Conservation (phyloP, 2,329 filamentous ascomycete species). For the Diaporthe citri region DNA sequence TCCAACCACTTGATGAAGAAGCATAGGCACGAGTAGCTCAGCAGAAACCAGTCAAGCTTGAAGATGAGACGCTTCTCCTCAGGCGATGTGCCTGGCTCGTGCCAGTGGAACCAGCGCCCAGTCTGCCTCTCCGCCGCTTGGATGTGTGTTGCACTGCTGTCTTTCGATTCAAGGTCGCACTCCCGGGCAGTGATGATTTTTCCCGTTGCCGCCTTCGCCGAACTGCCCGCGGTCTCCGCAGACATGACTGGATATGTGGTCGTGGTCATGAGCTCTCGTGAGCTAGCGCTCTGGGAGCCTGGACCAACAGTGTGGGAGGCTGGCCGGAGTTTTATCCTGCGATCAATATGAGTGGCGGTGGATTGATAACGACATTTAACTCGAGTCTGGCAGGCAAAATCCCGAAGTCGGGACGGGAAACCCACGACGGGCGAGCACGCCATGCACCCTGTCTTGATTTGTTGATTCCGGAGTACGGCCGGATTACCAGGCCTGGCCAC, state of each 20-base stretch:
- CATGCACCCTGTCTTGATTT: background rate
- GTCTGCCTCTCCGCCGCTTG: background rate
- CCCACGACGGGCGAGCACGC: conserved; percentile 1
- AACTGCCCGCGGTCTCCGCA: background rate
- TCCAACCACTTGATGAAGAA: conserved; percentile 63
- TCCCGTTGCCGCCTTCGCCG: background rate
- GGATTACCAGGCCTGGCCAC: background rate
- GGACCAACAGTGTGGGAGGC: background rate
- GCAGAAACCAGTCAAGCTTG: conserved; percentile 64
- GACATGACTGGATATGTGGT: background rate
- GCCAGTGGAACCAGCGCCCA: conserved; percentile 55
- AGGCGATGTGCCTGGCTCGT: conserved; percentile 54
- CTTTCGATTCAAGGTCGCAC: background rate
- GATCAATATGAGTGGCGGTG: background rate
- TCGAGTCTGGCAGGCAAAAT: background rate
- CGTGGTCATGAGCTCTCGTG: background rate
- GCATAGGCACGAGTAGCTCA: conserved; percentile 56
- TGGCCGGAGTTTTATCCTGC: background rate
- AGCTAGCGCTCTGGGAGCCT: background rate
- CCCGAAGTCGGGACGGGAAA: background rate
- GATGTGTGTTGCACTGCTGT: background rate
- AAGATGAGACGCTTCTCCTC: conserved; percentile 60
- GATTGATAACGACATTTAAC: background rate
- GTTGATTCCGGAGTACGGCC: background rate
- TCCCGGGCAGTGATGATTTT: background rate